phyloP scores from a whole-genome alignment of 345 rosid species.

The Acer yangbiense region DNA sequence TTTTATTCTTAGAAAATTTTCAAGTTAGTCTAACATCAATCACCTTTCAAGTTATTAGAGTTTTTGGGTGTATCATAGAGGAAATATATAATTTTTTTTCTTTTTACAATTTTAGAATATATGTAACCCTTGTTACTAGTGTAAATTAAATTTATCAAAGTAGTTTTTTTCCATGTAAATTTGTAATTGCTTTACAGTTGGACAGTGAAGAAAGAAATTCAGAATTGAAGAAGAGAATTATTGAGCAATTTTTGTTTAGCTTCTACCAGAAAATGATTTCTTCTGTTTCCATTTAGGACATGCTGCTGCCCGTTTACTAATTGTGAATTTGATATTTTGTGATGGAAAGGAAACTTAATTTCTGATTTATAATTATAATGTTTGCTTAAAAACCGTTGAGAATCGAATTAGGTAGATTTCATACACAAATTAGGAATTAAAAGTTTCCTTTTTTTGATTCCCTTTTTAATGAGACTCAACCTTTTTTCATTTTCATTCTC shows the following conservation, averaged over 20 bases:
- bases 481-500: too few relatives aligned
- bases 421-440: too few relatives aligned
- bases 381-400: too few relatives aligned
- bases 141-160: background rate
- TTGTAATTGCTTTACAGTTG: background rate
- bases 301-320: too few relatives aligned
- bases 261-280: background rate
- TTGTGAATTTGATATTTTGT: too few relatives aligned
- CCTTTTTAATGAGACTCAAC: too few relatives aligned
- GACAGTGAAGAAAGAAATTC: background rate
- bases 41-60: background rate
- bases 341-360: too few relatives aligned
- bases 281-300: background rate
- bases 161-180: background rate
- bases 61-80: background rate
- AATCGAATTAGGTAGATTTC: too few relatives aligned
- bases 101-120: background rate
- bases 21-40: slow-evolving; percentile 17
- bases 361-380: too few relatives aligned
- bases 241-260: background rate
- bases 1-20: slow-evolving; percentile 11
- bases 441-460: too few relatives aligned
- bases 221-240: background rate
- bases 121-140: background rate
- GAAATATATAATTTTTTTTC: background rate